Evolutionary conservation across 768 basidiomycete genomes (phyloP).

Genomic region (Hydnomerulius pinastri): DNA sequence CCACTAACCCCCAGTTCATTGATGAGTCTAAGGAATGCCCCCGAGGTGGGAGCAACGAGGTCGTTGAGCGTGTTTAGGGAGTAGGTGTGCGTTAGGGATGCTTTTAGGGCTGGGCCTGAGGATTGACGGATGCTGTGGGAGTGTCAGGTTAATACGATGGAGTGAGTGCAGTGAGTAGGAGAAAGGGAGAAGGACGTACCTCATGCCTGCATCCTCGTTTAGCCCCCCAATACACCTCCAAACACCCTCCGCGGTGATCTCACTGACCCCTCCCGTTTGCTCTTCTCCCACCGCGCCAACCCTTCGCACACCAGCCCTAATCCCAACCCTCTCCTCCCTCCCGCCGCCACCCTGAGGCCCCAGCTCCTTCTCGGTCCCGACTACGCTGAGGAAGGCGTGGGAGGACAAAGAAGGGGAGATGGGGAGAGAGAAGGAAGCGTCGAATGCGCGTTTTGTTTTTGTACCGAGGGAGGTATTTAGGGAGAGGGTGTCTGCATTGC

Average conservation of each 20-base stretch:
- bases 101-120: slow-evolving; percentile 81
- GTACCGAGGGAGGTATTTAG: slow-evolving; percentile 85
- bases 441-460: slow-evolving; percentile 81
- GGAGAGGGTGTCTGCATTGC: slow-evolving; percentile 87
- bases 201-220: slow-evolving; percentile 75
- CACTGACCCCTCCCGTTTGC: slow-evolving; percentile 48
- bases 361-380: slow-evolving; percentile 79
- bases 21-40: slow-evolving; percentile 19
- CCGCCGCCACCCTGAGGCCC: slow-evolving; percentile 26
- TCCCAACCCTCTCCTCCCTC: slow-evolving; percentile 44
- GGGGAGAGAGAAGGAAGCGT: slow-evolving; percentile 66
- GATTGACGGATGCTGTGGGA: slow-evolving; percentile 72
- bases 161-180: not conserved
- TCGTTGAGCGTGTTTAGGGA: slow-evolving; percentile 51
- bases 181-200: slow-evolving; percentile 43
- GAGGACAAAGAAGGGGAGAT: slow-evolving; percentile 63
- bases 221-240: slow-evolving; percentile 75
- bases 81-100: slow-evolving; percentile 79
- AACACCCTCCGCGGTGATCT: slow-evolving; percentile 83
- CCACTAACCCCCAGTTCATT: slow-evolving; percentile 23
- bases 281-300: slow-evolving; percentile 33
- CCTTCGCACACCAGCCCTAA: slow-evolving; percentile 65
- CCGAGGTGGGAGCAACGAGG: slow-evolving; percentile 27
- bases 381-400: slow-evolving; percentile 68
- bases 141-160: slow-evolving; percentile 2